Evolutionary conservation across 73 alveolate species (phyloP).

Genomic region (Uronychia setigera): DNA sequence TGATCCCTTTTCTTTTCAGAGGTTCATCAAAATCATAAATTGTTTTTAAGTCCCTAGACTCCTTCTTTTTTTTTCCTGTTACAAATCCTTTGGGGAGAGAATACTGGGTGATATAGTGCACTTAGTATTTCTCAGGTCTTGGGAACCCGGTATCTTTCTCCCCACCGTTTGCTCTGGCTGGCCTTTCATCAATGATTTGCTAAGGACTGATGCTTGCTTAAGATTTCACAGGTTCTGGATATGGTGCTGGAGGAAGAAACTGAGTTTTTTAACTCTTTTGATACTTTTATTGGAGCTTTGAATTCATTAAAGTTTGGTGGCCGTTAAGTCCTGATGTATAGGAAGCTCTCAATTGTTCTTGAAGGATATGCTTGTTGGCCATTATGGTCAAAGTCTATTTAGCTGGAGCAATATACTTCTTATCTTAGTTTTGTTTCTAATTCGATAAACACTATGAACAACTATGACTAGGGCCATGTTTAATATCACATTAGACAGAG

Average conservation of each 20-base stretch:
- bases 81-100: conserved; percentile 57
- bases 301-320: no score
- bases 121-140: conserved; percentile 57
- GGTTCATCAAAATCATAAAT: conserved; percentile 49
- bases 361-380: no score
- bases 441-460: no score
- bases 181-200: neutral
- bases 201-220: no score
- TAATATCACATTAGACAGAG: no score
- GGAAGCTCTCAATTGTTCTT: no score
- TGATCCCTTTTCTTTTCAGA: conserved; percentile 18
- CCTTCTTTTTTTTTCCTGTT: conserved; percentile 14
- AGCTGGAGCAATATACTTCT: no score
- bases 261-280: neutral
- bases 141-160: conserved; percentile 63
- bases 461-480: no score
- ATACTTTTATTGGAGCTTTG: no score
- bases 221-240: neutral
- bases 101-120: conserved; percentile 59
- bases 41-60: neutral
- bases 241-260: neutral
- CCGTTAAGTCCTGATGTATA: no score
- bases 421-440: no score
- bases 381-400: no score
- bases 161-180: neutral